phyloP scores from a whole-genome alignment of 495 filamentous ascomycete species.

The Tuber umbilicatum region DNA sequence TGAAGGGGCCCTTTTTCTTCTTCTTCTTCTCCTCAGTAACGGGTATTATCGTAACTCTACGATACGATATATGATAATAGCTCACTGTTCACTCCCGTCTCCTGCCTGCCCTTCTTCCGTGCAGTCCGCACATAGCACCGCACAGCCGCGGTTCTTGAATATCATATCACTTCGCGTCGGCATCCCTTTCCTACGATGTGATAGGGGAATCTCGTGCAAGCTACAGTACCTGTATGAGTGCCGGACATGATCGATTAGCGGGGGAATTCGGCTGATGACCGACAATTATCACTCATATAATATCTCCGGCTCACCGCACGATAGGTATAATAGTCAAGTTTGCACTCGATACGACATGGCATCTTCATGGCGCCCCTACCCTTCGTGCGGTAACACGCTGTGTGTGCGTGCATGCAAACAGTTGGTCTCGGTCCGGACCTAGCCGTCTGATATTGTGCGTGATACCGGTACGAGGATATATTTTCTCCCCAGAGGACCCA shows the following conservation, averaged over 20 bases:
- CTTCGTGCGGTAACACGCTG: no score
- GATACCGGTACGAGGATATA: no score
- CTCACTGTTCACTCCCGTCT: neutral
- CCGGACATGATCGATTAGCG: neutral
- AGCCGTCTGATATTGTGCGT: no score
- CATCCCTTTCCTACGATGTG: neutral
- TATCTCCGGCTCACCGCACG: no score
- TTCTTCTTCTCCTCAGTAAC: neutral
- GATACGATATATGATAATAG: neutral
- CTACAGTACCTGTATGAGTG: no score
- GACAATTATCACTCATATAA: no score
- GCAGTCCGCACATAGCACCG: neutral
- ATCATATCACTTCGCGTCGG: neutral
- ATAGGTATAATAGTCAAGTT: neutral
- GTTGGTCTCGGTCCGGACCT: no score
- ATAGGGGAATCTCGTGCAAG: neutral
- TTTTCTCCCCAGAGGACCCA: no score
- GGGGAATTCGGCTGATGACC: neutral
- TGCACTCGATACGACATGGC: neutral
- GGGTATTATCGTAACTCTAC: neutral
- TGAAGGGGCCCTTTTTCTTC: neutral
- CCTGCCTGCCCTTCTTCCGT: neutral
- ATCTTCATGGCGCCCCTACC: neutral
- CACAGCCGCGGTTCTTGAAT: no score
- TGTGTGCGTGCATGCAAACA: no score